phyloP scores from a whole-genome alignment of 371 early-diverging fungal species.

The Mucor velutinosus region DNA sequence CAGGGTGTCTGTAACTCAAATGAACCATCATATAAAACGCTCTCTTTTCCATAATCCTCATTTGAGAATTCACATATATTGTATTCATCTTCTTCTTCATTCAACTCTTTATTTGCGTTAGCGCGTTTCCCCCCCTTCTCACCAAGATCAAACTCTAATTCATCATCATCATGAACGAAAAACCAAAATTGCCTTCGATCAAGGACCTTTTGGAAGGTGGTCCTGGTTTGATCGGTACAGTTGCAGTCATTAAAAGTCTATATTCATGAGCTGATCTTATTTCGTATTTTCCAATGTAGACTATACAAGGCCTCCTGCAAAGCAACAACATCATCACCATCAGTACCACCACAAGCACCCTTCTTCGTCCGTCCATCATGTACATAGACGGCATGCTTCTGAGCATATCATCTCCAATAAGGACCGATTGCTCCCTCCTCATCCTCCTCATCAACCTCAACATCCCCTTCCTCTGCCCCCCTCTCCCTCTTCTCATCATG shows the following conservation, averaged over 20 bases:
- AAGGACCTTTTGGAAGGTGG: slow-evolving; percentile 19
- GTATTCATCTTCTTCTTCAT: background rate
- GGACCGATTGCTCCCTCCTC: background rate
- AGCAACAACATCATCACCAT: background rate
- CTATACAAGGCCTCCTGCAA: background rate
- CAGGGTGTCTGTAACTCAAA: background rate
- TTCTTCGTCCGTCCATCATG: background rate
- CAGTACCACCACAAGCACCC: background rate
- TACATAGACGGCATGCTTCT: slow-evolving; percentile 19
- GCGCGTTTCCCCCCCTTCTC: background rate
- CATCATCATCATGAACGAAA: slow-evolving; percentile 7
- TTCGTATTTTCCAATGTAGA: background rate
- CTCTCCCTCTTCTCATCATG: background rate
- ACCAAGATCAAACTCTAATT: background rate
- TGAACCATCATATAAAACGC: background rate
- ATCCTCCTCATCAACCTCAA: background rate
- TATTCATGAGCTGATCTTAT: background rate
- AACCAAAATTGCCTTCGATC: slow-evolving; percentile 17
- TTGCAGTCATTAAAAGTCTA: background rate
- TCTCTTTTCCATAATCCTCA: background rate
- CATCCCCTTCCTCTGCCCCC: background rate
- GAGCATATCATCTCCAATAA: slow-evolving; percentile 12
- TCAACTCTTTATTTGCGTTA: background rate
- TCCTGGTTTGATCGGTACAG: slow-evolving; percentile 22
- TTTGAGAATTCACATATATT: background rate